phyloP scores from a whole-genome alignment of 352 stramenopile species.

The Pythium monospermum region DNA sequence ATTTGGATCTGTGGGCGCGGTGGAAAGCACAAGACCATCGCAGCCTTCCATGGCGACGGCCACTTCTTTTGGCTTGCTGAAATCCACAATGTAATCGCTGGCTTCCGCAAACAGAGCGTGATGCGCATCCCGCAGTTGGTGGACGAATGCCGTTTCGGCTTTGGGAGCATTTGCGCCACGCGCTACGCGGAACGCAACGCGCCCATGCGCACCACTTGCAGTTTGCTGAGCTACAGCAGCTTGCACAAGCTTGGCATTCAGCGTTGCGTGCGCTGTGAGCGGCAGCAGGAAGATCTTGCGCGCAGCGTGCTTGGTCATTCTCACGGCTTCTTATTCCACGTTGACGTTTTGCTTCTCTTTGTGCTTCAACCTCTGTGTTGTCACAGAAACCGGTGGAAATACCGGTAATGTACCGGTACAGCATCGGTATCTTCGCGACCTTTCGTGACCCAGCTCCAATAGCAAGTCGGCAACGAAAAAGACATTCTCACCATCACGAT shows the following conservation, averaged over 20 bases:
- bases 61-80: conserved; percentile 35
- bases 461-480: not conserved
- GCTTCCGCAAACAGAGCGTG: conserved; percentile 27
- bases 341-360: too few species aligned
- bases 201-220: too few species aligned
- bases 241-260: conserved; percentile 9
- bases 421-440: not conserved
- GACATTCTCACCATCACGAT: conserved; percentile 17
- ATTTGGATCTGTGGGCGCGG: conserved; percentile 10
- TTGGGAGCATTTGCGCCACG: conserved; percentile 7
- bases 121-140: conserved; percentile 20
- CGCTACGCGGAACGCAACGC: conserved; percentile 21
- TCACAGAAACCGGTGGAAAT: not conserved
- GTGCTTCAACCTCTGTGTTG: not conserved
- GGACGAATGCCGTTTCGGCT: conserved; percentile 4
- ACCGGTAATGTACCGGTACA: not conserved
- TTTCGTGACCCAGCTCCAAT: not conserved
- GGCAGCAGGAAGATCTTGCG: conserved; percentile 18
- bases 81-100: conserved; percentile 33
- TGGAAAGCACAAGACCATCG: conserved; percentile 40
- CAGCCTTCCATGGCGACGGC: conserved; percentile 36
- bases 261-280: conserved; percentile 9
- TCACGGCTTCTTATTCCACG: too few species aligned
- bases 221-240: not conserved
- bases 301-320: not conserved